Conservation (phyloP, 164 flowering plant genomes). For the Cinnamomum chago region DNA sequence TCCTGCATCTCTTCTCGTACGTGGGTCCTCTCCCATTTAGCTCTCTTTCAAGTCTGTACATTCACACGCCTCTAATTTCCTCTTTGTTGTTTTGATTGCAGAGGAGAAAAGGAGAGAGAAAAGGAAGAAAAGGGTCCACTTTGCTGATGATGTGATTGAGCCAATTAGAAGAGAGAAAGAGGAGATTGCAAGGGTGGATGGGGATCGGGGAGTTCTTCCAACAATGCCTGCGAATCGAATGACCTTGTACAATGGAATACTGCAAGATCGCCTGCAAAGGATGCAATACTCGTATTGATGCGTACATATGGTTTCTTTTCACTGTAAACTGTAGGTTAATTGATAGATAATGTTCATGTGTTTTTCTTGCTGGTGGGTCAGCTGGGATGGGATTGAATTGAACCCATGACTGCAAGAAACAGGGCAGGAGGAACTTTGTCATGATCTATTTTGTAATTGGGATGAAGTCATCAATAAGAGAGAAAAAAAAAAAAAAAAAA, state of each 20-base stretch:
- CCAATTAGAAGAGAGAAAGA: conserved; percentile 42
- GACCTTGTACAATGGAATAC: conserved; percentile 71
- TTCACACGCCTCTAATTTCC: background rate
- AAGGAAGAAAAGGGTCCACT: conserved; percentile 68
- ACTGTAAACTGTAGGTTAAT: background rate
- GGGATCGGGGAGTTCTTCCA: background rate
- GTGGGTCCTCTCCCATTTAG: background rate
- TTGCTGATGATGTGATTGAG: conserved; percentile 72
- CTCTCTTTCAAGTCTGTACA: background rate
- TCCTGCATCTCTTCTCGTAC: conserved; percentile 65
- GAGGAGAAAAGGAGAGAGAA: conserved; percentile 32
- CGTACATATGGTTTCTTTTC: background rate
- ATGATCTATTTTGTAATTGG: no score
- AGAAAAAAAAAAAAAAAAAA: no score
- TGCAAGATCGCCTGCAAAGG: conserved; percentile 59
- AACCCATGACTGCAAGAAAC: no score
- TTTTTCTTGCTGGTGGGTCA: no score
- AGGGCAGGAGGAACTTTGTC: no score
- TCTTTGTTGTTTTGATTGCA: conserved; percentile 3
- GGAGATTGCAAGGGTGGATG: conserved; percentile 27
- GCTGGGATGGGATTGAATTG: no score
- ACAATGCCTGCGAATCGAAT: conserved; percentile 61
- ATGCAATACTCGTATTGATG: conserved; percentile 15
- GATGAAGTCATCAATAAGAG: no score
- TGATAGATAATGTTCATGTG: background rate